Percentiles rank a stretch among this genome's conserved stretches.
These are phyloP conservation scores for Musa schizocarpa DNA, from an alignment of 176 grass and related monocot genomes.

Conservation along the genomic window DNA sequence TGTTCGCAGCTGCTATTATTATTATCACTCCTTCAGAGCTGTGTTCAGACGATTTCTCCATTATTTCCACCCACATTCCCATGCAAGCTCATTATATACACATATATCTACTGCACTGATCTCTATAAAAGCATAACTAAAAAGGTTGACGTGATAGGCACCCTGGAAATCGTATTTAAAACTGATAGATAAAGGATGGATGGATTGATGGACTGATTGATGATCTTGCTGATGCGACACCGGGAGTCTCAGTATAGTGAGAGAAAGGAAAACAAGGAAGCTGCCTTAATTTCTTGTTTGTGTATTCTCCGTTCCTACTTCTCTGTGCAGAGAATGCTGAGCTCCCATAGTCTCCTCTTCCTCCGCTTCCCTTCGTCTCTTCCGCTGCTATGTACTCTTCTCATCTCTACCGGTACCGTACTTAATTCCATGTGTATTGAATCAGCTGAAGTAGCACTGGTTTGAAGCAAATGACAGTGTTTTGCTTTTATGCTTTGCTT, in stretches of 20 bases:
- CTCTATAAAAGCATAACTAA: not conserved
- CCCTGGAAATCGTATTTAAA: conserved; percentile 29
- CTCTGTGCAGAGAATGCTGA: not conserved
- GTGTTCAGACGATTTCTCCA: not conserved
- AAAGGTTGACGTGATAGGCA: conserved; percentile 18
- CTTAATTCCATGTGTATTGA: conserved; percentile 8
- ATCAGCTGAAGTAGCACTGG: not conserved
- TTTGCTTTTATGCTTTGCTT: conserved; percentile 25
- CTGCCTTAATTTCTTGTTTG: conserved; percentile 6
- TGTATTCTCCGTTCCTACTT: not conserved
- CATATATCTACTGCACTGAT: not conserved
- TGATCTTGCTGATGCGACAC: conserved; percentile 15
- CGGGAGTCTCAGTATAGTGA: conserved; percentile 5
- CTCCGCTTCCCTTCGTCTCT: not conserved
- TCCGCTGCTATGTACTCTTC: conserved; percentile 33
- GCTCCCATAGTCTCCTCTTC: not conserved
- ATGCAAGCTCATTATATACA: not conserved
- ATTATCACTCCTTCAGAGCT: conserved; percentile 2
- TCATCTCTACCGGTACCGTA: conserved; percentile 32
- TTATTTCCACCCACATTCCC: not conserved
- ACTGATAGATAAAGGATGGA: conserved; percentile 20
- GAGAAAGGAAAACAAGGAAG: conserved; percentile 13
- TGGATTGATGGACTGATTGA: conserved; percentile 31
- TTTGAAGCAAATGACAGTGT: not conserved
- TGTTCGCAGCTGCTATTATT: not conserved